phyloP scores from a whole-genome alignment of 1,284 basidiomycete genomes.

The Apiotrichum sp. region DNA sequence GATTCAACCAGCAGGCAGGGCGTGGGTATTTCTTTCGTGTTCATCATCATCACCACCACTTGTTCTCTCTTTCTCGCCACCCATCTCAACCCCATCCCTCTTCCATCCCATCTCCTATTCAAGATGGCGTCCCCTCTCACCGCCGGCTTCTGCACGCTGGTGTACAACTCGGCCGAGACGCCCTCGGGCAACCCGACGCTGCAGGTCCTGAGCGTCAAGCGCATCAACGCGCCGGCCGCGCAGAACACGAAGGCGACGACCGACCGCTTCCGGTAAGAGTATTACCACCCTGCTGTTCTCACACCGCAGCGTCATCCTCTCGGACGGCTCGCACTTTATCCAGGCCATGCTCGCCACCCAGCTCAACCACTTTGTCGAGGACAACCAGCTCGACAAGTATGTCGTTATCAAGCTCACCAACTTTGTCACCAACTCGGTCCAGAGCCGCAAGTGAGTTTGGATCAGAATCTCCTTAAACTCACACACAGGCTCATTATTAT shows the following conservation, averaged over 20 bases:
- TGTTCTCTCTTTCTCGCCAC: background rate
- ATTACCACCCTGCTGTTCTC: constrained; percentile 54
- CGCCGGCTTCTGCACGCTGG: constrained; percentile 34
- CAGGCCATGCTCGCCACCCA: constrained; percentile 96
- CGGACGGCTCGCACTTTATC: constrained; percentile 72
- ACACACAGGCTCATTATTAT: constrained; percentile 71
- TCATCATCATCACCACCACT: no score
- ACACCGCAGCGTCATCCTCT: constrained; percentile 48
- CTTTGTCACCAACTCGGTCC: constrained; percentile 77
- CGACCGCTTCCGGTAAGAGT: constrained; percentile 46
- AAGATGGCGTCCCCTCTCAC: constrained; percentile 38
- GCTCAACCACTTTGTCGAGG: constrained; percentile 69
- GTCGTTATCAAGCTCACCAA: constrained; percentile 67
- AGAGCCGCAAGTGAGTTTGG: constrained; percentile 68
- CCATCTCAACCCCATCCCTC: constrained; percentile 5
- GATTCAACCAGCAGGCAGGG: background rate
- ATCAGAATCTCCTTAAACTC: constrained; percentile 59
- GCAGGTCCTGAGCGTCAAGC: constrained; percentile 77
- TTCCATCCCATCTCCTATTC: background rate
- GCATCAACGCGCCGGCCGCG: constrained; percentile 50
- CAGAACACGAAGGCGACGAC: constrained; percentile 23
- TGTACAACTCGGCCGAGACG: constrained; percentile 26
- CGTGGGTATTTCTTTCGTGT: no score
- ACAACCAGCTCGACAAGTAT: constrained; percentile 64
- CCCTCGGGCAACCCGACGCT: constrained; percentile 55